Percentiles rank a stretch among this genome's conserved stretches.
These are phyloP conservation scores for Pleurotus citrinopileatus DNA, from an alignment of 768 basidiomycete species.

Conservation along the genomic window DNA sequence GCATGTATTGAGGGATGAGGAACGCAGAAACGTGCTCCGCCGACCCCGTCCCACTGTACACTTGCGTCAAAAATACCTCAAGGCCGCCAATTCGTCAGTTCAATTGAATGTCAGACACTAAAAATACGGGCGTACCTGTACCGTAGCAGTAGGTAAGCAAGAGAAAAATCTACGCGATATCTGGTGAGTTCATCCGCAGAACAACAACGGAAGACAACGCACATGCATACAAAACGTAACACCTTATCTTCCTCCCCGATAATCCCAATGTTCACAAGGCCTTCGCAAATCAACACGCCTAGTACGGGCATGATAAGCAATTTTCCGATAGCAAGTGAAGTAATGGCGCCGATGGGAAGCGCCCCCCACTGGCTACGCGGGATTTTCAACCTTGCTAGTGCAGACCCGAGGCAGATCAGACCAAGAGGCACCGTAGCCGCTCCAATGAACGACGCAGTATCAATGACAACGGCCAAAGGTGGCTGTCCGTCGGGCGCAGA, in stretches of 20 bases:
- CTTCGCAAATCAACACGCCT: conserved; percentile 44
- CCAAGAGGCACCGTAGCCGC: conserved; percentile 63
- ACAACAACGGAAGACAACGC: conserved; percentile 21
- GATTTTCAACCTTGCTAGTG: conserved; percentile 45
- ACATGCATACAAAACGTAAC: conserved; percentile 55
- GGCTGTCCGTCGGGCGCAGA: conserved; percentile 65
- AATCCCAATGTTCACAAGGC: conserved; percentile 31
- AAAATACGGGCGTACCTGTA: conserved; percentile 38
- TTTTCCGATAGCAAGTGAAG: conserved; percentile 37
- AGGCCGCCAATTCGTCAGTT: not conserved
- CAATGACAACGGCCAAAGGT: conserved; percentile 59
- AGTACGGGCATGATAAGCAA: conserved; percentile 45
- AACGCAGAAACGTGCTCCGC: conserved; percentile 62
- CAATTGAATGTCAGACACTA: too few relatives aligned
- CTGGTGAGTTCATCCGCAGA: not conserved
- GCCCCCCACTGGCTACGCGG: conserved; percentile 32
- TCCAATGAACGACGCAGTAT: conserved; percentile 57
- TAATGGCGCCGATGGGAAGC: conserved; percentile 39
- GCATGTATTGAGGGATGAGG: conserved; percentile 58
- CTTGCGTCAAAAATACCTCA: conserved; percentile 62
- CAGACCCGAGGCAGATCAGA: conserved; percentile 59
- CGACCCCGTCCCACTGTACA: conserved; percentile 62
- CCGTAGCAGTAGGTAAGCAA: conserved; percentile 59
- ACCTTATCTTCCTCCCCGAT: conserved; percentile 40
- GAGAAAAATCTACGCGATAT: conserved; percentile 46